A percentile compares a stretch with the other conserved stretches of the same genome.
These are phyloP conservation scores for Backusella psychrophila DNA, from an alignment of 192 early-diverging fungal genomes.

Conservation along the genomic window DNA sequence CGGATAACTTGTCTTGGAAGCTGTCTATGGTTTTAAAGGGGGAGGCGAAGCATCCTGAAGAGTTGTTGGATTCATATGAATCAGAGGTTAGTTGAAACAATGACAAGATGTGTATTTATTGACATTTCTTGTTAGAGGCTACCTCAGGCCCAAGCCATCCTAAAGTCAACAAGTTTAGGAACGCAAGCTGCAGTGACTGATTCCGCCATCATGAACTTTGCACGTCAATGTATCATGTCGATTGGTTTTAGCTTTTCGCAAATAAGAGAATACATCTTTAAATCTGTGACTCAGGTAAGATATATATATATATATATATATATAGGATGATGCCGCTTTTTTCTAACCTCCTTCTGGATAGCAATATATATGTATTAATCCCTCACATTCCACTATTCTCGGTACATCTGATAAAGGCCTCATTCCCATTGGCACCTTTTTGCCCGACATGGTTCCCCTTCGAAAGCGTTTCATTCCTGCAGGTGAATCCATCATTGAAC, in stretches of 20 bases:
- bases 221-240: not conserved
- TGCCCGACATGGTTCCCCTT: not conserved
- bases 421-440: not conserved
- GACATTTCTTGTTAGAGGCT: not conserved
- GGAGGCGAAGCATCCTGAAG: slow-evolving; percentile 15
- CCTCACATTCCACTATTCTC: not conserved
- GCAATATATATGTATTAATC: not conserved
- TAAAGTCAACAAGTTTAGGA: not conserved
- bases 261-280: not conserved
- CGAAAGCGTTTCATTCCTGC: not conserved
- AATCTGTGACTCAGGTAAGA: not conserved
- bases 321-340: no score
- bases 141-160: not conserved
- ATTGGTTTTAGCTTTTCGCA: not conserved
- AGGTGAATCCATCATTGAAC: not conserved
- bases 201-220: not conserved
- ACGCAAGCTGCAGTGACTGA: not conserved
- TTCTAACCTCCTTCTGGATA: not conserved
- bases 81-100: slow-evolving; percentile 28
- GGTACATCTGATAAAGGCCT: not conserved
- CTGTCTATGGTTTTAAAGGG: slow-evolving; percentile 38
- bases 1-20: slow-evolving; percentile 50
- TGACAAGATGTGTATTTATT: not conserved
- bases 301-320: no score
- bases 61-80: slow-evolving; percentile 36